Percentiles rank a stretch among this genome's conserved stretches.
Conservation (phyloP, 2,329 filamentous ascomycete genomes). For the Ascochyta lentis region DNA sequence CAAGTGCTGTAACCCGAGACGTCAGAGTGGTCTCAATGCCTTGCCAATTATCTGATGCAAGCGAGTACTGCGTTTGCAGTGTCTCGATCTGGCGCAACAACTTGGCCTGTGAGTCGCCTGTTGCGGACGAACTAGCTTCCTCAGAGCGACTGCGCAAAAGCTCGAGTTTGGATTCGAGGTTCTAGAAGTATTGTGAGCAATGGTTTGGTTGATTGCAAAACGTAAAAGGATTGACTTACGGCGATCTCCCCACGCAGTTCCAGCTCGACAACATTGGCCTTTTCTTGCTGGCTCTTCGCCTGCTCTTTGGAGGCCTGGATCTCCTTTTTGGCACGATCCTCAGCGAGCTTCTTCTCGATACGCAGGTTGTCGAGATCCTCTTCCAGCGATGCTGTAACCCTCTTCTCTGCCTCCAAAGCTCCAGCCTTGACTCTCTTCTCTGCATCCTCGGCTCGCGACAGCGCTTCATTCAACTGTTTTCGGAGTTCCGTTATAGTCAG, state of each 20-base stretch:
- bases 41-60: conserved; percentile 97
- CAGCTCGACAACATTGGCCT: conserved; percentile 69
- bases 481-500: conserved; percentile 72
- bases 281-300: conserved; percentile 74
- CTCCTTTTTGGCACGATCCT: conserved; percentile 73
- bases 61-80: conserved; percentile 90
- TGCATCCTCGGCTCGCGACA: conserved; percentile 69
- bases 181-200: conserved; percentile 52
- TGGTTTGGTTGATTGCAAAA: neutral
- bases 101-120: conserved; percentile 86
- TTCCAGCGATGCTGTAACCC: conserved; percentile 61
- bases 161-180: conserved; percentile 89
- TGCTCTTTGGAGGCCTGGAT: conserved; percentile 76
- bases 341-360: conserved; percentile 77
- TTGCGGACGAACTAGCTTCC: conserved; percentile 82
- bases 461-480: conserved; percentile 71
- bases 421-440: conserved; percentile 72
- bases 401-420: conserved; percentile 70
- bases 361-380: conserved; percentile 70
- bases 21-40: conserved; percentile 88
- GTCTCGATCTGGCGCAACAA: conserved; percentile 93
- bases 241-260: conserved; percentile 81
- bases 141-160: conserved; percentile 84
- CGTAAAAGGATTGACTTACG: conserved; percentile 37
- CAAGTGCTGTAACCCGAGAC: conserved; percentile 75